These are phyloP conservation scores for Ceratonia siliqua DNA, from an alignment of 306 rosid species.

Conservation along the genomic window DNA sequence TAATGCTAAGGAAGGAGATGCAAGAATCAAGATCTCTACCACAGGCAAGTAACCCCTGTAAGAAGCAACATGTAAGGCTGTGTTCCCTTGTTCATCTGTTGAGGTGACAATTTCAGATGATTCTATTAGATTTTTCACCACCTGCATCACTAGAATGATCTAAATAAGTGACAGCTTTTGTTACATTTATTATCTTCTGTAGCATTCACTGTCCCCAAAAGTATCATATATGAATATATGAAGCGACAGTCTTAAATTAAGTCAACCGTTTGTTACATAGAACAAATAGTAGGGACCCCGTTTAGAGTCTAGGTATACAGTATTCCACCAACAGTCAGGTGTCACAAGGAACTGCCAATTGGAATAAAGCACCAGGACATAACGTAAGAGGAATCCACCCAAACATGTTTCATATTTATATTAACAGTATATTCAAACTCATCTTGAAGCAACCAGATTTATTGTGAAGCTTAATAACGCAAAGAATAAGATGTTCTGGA, in stretches of 20 bases:
- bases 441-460: conserved; percentile 8
- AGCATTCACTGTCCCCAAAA: conserved; percentile 3
- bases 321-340: not conserved
- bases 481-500: not conserved
- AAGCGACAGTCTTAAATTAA: not conserved
- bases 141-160: conserved; percentile 48
- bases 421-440: conserved; percentile 1
- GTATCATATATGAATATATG: not conserved
- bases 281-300: not conserved
- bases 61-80: conserved; percentile 77
- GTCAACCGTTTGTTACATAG: not conserved
- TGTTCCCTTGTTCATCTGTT: conserved; percentile 76
- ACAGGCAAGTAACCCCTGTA: conserved; percentile 69
- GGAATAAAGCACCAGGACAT: not conserved
- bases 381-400: not conserved
- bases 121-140: conserved; percentile 66
- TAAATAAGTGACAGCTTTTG: not conserved
- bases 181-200: not conserved
- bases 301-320: not conserved
- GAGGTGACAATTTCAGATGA: conserved; percentile 59
- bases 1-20: conserved; percentile 54
- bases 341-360: conserved; percentile 4
- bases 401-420: not conserved
- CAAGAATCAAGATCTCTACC: conserved; percentile 56
- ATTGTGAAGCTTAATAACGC: not conserved